Base-by-base conservation (phyloP, 495 filamentous ascomycete species). In the Bacidia rubella region DNA sequence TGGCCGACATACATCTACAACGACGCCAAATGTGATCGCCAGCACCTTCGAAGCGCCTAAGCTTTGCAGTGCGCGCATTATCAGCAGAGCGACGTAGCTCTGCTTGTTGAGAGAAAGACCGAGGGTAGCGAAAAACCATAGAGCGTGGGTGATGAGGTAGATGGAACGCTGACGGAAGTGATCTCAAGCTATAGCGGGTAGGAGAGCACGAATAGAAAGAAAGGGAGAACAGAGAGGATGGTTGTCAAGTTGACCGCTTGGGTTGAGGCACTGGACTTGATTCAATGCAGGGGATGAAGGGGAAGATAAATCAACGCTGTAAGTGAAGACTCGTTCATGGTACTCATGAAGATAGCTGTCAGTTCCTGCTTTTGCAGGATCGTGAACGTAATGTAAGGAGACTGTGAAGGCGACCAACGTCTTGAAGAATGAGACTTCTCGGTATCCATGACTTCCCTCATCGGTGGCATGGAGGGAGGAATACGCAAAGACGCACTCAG, bases 101-200 rank as follows among this genome's bases (percentile, higher is more conserved):
- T 59, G 29, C 38, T 63, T 57, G 42, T 60, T 62, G 2, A 66
- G 27, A 3, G 64, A 65, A 10, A 71, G 55, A 0, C 64, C 66
- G 12, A 72, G 60, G 29, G 60, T 66, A 11, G 63, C 65, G 0
- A 53, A 39, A 12, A 59, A 57, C 55, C 67, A 70, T 54, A 70
- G 51, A 20, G 57, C 54, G 32, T 70, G 62, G 15, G 57, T 63
- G 29, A 63, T 40, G 11, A 70, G 48, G 47, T 63, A 66, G 3
- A 66, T 59, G 9, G 66, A 68, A 1, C 69, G 56, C 4, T 69
- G 60, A 15, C 69, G 69, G 11, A 62, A 54, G 20, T 54, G 50
- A 44, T 74, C 70, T 0, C 68, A 65, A 21, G 70, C 63, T 2
- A 64, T 60, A 21, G 62, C 66, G 24, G 70, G 65, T 55, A 73